Percentiles rank a stretch among this genome's conserved stretches.
Conservation (phyloP, 768 basidiomycete species). For the Collybia nuda region DNA sequence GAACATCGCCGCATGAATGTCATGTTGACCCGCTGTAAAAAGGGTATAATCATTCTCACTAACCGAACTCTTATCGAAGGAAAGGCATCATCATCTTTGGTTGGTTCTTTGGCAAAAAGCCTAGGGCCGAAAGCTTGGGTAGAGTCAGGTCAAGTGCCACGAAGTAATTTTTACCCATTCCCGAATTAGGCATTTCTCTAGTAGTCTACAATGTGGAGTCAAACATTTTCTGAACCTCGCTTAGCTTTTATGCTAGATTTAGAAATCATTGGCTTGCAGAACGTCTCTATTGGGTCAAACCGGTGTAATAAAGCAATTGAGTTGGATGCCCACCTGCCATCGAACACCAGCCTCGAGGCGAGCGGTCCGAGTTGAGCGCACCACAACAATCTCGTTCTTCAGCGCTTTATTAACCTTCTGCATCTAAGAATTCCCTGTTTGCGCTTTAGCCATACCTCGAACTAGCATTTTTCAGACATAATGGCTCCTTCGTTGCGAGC, state of each 20-base stretch:
- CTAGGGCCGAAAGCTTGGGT: slow-evolving; percentile 20
- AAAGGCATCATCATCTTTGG: slow-evolving; percentile 25
- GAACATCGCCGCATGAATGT: slow-evolving; percentile 68
- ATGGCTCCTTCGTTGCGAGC: slow-evolving; percentile 14
- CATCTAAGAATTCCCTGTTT: neutral
- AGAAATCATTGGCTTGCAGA: neutral
- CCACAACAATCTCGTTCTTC: too few species aligned
- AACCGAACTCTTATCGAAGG: slow-evolving; percentile 51
- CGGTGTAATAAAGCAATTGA: neutral
- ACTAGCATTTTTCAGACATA: neutral
- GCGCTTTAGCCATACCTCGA: neutral
- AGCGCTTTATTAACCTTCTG: neutral
- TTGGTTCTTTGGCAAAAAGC: slow-evolving; percentile 27
- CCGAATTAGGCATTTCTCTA: too few species aligned
- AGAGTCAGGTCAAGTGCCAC: slow-evolving; percentile 2
- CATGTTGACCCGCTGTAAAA: slow-evolving; percentile 72
- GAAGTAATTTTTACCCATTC: slow-evolving; percentile 7
- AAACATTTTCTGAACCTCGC: too few species aligned
- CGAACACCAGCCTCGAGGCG: slow-evolving; percentile 1
- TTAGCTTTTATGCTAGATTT: neutral
- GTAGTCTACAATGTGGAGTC: too few species aligned
- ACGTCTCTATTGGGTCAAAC: neutral
- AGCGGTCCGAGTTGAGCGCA: neutral
- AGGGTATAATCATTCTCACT: slow-evolving; percentile 64
- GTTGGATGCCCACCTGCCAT: neutral